Conservation (phyloP, 495 filamentous ascomycete species). For the Articulospora tetracladia region DNA sequence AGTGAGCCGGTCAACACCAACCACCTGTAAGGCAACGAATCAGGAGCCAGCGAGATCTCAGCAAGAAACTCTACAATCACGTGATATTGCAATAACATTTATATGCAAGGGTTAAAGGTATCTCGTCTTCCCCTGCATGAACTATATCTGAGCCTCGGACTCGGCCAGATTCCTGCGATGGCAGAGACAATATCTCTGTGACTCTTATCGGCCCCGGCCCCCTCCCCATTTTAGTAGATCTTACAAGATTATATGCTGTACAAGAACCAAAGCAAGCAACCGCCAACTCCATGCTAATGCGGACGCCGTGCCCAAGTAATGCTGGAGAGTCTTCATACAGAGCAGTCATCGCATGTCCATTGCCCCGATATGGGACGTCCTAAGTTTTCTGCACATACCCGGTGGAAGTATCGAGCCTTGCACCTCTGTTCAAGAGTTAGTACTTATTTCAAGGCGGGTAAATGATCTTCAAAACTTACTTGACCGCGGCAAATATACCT, state of each 20-base stretch:
- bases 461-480: slow-evolving; percentile 1
- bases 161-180: too few relatives aligned
- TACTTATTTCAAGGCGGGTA: background rate
- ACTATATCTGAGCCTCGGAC: too few relatives aligned
- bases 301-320: slow-evolving; percentile 6
- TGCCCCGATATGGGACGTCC: slow-evolving; percentile 4
- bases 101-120: too few relatives aligned
- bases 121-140: too few relatives aligned
- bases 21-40: too few relatives aligned
- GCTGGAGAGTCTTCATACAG: slow-evolving; percentile 12
- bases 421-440: slow-evolving; percentile 16
- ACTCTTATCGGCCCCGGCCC: too few relatives aligned
- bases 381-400: slow-evolving; percentile 14
- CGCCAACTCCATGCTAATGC: slow-evolving; percentile 5
- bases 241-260: background rate
- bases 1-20: too few relatives aligned
- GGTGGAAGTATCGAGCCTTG: slow-evolving; percentile 21
- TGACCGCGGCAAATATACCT: slow-evolving; percentile 13
- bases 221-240: background rate
- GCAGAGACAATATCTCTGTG: too few relatives aligned
- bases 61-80: too few relatives aligned
- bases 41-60: too few relatives aligned
- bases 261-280: background rate
- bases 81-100: too few relatives aligned
- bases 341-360: slow-evolving; percentile 22